Conservation (phyloP, 371 early-diverging fungal genomes). For the Mucor racemosus region DNA sequence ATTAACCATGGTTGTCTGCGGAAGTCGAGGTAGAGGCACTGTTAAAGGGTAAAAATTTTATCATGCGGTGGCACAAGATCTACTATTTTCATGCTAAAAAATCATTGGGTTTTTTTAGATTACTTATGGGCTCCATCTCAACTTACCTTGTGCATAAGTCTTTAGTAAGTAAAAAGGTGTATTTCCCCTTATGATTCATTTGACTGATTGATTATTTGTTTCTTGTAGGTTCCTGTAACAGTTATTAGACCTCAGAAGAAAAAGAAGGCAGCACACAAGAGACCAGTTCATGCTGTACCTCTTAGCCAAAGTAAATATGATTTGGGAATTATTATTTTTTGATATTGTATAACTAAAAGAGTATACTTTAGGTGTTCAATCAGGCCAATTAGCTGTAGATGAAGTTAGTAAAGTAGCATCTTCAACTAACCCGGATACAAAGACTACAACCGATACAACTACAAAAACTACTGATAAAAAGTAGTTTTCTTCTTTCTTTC, state of each 20-base stretch:
- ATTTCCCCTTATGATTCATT: too few species aligned
- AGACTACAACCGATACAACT: background rate
- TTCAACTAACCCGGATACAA: background rate
- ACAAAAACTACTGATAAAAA: background rate
- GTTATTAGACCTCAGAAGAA: constrained; percentile 60
- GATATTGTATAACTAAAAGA: background rate
- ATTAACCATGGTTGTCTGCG: constrained; percentile 63
- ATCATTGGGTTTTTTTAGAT: constrained; percentile 13
- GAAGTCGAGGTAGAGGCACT: constrained; percentile 60
- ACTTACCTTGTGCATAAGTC: constrained; percentile 65
- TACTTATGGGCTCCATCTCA: constrained; percentile 61
- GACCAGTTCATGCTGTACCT: constrained; percentile 25
- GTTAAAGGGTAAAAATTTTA: constrained; percentile 53
- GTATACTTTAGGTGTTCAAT: constrained; percentile 30
- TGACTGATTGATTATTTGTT: too few species aligned
- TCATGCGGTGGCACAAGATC: background rate
- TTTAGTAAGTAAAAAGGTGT: constrained; percentile 6
- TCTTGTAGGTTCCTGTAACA: constrained; percentile 51
- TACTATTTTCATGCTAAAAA: constrained; percentile 14
- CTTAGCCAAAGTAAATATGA: constrained; percentile 48
- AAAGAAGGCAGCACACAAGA: constrained; percentile 27
- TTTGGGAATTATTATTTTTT: background rate
- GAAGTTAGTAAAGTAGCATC: constrained; percentile 29
- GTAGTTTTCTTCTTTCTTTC: background rate
- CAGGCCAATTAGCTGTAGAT: constrained; percentile 46